A percentile compares a stretch with the other conserved stretches of the same genome.
Conservation (phyloP, 129 eudicot genomes). For the Rutidosis leptorrhynchoides region DNA sequence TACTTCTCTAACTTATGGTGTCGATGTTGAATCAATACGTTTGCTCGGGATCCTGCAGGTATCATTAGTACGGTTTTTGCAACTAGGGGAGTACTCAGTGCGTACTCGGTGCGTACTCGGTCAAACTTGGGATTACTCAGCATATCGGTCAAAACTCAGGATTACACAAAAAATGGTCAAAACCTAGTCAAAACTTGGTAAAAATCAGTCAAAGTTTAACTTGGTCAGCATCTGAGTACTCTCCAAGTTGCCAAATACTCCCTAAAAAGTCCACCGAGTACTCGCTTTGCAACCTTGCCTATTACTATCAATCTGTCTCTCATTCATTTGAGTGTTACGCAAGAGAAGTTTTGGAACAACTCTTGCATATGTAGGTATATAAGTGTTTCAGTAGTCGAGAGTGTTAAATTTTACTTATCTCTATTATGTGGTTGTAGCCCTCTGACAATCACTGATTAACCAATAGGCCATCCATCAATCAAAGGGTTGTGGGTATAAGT, state of each 20-base stretch:
- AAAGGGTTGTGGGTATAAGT: not conserved
- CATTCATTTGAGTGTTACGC: constrained; percentile 8
- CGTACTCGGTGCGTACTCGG: too few relatives aligned
- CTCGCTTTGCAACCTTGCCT: too few relatives aligned
- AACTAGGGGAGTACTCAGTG: too few relatives aligned
- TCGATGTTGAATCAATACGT: constrained; percentile 60
- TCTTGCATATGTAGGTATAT: constrained; percentile 14
- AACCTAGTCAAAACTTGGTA: too few relatives aligned
- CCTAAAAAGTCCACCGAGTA: too few relatives aligned
- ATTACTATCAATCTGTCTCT: constrained; percentile 9
- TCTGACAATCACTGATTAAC: not conserved
- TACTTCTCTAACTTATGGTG: constrained; percentile 69
- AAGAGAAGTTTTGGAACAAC: constrained; percentile 4
- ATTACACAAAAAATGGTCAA: too few relatives aligned
- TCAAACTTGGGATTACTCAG: too few relatives aligned
- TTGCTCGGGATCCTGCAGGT: constrained; percentile 81
- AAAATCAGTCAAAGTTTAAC: too few relatives aligned
- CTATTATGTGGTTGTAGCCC: not conserved
- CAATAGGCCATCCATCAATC: not conserved
- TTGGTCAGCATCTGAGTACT: too few relatives aligned
- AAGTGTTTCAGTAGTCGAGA: constrained; percentile 1
- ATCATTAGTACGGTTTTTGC: too few relatives aligned
- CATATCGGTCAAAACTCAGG: too few relatives aligned
- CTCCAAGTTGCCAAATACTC: too few relatives aligned
- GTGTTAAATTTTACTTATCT: not conserved